Percentiles rank a stretch among this genome's conserved stretches.
phyloP scores from a whole-genome alignment of 2,329 filamentous ascomycete genomes.

The Calonectria naviculata region DNA sequence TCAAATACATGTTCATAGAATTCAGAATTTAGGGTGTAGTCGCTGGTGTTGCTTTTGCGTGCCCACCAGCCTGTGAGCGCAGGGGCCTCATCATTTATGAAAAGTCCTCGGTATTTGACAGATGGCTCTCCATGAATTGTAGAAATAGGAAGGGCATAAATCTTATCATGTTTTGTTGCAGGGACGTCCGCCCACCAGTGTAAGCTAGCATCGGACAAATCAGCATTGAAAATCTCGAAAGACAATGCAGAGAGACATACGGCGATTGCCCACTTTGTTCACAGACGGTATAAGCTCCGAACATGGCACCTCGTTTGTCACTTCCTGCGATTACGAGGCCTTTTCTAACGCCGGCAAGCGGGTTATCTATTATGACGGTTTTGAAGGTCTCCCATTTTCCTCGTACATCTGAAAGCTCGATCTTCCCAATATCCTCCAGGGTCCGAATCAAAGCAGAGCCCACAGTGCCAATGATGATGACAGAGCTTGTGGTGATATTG shows the following conservation, averaged over 20 bases:
- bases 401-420: not conserved
- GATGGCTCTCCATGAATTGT: not conserved
- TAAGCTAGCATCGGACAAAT: not conserved
- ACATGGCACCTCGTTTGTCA: not conserved
- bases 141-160: not conserved
- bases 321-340: not conserved
- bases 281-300: not conserved
- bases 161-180: not conserved
- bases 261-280: not conserved
- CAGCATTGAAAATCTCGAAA: not conserved
- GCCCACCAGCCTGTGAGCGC: not conserved
- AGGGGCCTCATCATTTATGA: not conserved
- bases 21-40: not conserved
- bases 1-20: not conserved
- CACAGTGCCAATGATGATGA: not conserved
- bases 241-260: not conserved
- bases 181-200: not conserved
- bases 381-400: not conserved
- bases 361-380: not conserved
- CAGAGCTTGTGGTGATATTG: not conserved
- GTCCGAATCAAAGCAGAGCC: not conserved
- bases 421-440: not conserved
- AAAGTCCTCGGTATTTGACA: not conserved
- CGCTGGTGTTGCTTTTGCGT: not conserved
- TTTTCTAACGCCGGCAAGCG: not conserved